Base-by-base conservation (phyloP, 768 basidiomycete species). In the Lepiota venenata region DNA sequence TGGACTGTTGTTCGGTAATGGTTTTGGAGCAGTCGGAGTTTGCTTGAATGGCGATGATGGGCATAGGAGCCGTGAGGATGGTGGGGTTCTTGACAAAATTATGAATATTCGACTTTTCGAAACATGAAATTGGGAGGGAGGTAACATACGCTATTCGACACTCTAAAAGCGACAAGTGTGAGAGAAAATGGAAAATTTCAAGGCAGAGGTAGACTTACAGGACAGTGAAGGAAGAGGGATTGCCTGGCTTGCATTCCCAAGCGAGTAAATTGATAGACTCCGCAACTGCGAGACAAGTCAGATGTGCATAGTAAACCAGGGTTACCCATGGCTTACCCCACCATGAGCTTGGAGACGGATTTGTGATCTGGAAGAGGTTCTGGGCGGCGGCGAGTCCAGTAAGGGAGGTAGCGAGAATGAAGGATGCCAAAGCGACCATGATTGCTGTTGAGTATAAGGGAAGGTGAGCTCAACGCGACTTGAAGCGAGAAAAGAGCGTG, bases 11-110 rank as follows among this genome's bases (percentile, higher is more conserved):
- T 51, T 68, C 61, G 29, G 74, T 77, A 60, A 88, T 72, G 18
- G 66, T 62, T 60, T 75, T 70, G 8, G 84, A 85, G 68, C 86
- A 87, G 45, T 84, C 77, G 48, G 69, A 80, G 69, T 83, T 83
- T 52, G 77, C 60, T 56, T 84, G 64, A 47, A 75, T 65, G 32
- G 82, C 66, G 36, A 87, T 74, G 67, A 77, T 69, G 38, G 82
- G 74, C 14, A 70, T 56, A 21, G 82, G 72, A 1, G 72, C 56
- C 8, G 60, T 12, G 42, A 81, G 70, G 56, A 83, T 60, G 16
- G 63, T 52, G 0, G 59, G 61, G 65, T 81, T 61, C 44, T 74
- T 44, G 20, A 36, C 56, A 15, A 27, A 14, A 15, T 10, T 20
- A 37, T 11, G 44, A 29, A 44, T 37, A 38, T 40, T 51, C 38